Percentiles rank a stretch among this genome's conserved stretches.
Evolutionary conservation across 169 alveolate genomes (phyloP).

Genomic region (Plasmodium ovale): DNA sequence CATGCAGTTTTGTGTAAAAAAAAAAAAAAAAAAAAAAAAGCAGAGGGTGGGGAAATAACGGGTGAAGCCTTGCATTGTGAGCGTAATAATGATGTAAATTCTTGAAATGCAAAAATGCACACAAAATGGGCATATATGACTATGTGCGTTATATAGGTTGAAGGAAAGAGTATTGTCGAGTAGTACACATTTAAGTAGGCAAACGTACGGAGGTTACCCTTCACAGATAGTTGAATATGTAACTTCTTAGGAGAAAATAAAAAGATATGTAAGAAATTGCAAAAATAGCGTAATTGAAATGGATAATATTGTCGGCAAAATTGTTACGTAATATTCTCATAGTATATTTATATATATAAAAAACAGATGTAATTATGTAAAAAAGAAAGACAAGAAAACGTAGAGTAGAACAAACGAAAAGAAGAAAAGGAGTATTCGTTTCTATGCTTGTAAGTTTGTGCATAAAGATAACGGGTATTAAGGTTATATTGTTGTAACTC

Average conservation of each 20-base stretch:
- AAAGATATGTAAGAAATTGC: conserved; percentile 29
- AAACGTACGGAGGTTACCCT: neutral
- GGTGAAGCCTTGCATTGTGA: no score
- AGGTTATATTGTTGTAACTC: conserved; percentile 61
- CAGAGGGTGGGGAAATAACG: no score
- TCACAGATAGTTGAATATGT: conserved; percentile 55
- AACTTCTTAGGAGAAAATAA: conserved; percentile 13
- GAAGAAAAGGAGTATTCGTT: conserved; percentile 2
- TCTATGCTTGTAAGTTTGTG: conserved; percentile 45
- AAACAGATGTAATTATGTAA: conserved; percentile 35
- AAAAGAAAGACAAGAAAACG: conserved; percentile 39
- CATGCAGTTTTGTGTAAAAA: no score
- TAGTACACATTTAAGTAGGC: neutral
- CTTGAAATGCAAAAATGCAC: no score
- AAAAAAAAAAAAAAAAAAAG: no score
- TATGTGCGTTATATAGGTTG: no score
- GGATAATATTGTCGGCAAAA: conserved; percentile 33
- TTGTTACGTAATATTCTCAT: conserved; percentile 22
- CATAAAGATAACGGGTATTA: conserved; percentile 37
- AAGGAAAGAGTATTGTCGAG: no score
- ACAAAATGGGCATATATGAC: no score
- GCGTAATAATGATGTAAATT: no score
- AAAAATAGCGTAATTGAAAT: conserved; percentile 29
- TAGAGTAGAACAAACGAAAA: neutral
- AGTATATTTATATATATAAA: conserved; percentile 61